Evolutionary conservation across 257 asterid species (phyloP).

Genomic region (Jacaranda mimosifolia): DNA sequence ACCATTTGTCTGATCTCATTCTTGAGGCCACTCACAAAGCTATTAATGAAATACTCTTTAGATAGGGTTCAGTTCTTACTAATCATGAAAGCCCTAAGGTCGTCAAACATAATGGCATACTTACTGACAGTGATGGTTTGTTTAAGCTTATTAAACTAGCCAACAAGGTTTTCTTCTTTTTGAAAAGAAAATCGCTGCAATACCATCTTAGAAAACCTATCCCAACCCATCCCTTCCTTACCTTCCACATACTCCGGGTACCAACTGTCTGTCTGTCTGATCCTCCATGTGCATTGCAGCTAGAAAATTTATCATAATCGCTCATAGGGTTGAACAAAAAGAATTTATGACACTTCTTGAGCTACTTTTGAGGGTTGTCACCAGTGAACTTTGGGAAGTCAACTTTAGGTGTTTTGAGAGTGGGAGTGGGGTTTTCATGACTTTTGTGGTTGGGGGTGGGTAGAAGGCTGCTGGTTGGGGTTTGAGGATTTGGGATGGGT

Average conservation of each 20-base stretch:
- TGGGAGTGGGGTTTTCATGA: no score
- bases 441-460: no score
- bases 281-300: neutral
- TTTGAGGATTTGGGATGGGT: no score
- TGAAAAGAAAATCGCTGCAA: neutral
- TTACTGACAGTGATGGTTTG: neutral
- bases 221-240: neutral
- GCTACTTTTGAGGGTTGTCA: no score
- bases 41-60: neutral
- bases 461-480: no score
- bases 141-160: neutral
- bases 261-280: neutral
- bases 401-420: no score
- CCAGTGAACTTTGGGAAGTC: no score
- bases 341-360: no score
- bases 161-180: neutral
- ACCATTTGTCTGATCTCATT: neutral
- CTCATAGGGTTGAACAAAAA: no score
- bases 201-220: neutral
- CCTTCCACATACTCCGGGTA: neutral
- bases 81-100: neutral
- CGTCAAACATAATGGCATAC: neutral
- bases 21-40: neutral
- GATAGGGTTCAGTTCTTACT: neutral
- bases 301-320: no score